Conservation (phyloP, 2,329 filamentous ascomycete species). For the Zymoseptoria tritici region DNA sequence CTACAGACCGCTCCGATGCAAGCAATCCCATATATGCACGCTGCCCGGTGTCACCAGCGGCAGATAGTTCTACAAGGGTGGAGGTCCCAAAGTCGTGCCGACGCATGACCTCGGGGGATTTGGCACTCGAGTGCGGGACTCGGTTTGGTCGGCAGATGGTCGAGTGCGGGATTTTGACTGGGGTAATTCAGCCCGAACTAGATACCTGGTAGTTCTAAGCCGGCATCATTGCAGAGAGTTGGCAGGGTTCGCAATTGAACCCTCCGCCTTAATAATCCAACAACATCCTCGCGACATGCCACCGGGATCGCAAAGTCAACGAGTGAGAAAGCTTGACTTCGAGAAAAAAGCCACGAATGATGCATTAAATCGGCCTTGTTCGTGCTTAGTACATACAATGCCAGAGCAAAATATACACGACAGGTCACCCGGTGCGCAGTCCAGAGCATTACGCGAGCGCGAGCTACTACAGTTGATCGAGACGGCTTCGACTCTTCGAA, state of each 20-base stretch:
- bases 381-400: neutral
- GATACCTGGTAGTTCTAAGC: too few species aligned
- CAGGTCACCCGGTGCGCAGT: neutral
- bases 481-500: neutral
- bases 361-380: too few species aligned
- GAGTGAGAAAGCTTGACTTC: neutral
- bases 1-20: neutral
- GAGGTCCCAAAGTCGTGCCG: neutral
- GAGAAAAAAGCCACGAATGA: neutral
- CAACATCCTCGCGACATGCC: neutral
- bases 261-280: neutral
- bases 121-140: neutral
- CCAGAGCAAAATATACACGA: neutral
- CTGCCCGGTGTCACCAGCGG: neutral
- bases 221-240: too few species aligned
- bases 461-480: neutral
- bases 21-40: neutral
- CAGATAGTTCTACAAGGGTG: neutral
- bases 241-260: too few species aligned
- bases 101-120: neutral
- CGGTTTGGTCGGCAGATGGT: neutral
- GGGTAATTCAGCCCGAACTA: too few species aligned
- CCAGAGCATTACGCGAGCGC: neutral
- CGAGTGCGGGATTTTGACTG: neutral
- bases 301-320: neutral